A percentile compares a stretch with the other conserved stretches of the same genome.
These are phyloP conservation scores for Perilla frutescens DNA, from an alignment of 257 asterid species.

Conservation along the genomic window DNA sequence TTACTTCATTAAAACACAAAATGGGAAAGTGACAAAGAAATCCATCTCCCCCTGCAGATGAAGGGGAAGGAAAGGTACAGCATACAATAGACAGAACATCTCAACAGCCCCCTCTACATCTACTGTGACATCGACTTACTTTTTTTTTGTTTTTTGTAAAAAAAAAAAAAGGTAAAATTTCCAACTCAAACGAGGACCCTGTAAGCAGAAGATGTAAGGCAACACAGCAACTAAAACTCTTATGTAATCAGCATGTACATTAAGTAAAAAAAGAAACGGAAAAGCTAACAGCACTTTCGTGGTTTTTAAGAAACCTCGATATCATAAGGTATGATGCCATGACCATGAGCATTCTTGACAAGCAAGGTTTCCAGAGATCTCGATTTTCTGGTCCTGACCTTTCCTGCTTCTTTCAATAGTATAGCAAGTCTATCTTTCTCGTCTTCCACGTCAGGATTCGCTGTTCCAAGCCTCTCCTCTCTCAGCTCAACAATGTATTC, in stretches of 20 bases:
- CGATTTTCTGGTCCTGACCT: conserved; percentile 64
- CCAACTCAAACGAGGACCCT: conserved; percentile 21
- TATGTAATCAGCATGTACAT: conserved; percentile 24
- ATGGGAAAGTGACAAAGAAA: conserved; percentile 35
- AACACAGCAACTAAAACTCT: conserved; percentile 30
- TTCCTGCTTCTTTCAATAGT: conserved; percentile 75
- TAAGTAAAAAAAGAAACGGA: neutral
- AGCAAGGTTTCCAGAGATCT: conserved; percentile 73
- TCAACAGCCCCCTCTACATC: conserved; percentile 21
- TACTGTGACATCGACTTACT: neutral
- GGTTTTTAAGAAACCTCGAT: conserved; percentile 48
- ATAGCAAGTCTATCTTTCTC: conserved; percentile 71
- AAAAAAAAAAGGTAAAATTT: neutral
- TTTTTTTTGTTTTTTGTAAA: neutral
- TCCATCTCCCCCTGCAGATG: conserved; percentile 34
- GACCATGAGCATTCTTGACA: conserved; percentile 51
- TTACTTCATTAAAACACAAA: conserved; percentile 42
- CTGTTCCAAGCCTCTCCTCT: conserved; percentile 92
- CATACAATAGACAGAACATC: conserved; percentile 30
- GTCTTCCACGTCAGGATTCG: conserved; percentile 83
- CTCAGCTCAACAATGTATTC: conserved; percentile 82
- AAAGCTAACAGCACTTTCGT: neutral
- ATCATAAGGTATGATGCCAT: conserved; percentile 36
- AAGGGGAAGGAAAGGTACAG: conserved; percentile 33
- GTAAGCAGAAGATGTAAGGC: conserved; percentile 26